Base-by-base conservation (phyloP, 2,329 filamentous ascomycete genomes). In the Pseudogymnoascus sp. region DNA sequence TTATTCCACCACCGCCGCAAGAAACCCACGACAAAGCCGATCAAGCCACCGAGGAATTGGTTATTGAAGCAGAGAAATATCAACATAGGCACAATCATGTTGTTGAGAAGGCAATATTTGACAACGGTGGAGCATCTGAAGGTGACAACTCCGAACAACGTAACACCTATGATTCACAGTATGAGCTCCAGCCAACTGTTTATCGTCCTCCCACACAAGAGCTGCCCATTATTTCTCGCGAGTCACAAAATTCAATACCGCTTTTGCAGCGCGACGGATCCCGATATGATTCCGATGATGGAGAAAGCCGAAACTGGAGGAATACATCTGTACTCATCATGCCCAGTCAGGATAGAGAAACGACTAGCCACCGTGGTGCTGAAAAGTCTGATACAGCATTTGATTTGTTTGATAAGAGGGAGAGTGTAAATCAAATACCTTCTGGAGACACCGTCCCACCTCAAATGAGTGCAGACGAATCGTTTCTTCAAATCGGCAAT, bases 201-300 rank as follows among this genome's bases (percentile, higher is more conserved):
- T 71, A 71, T 41, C 65, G 68, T 30, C 68, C 70, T 18, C 35
- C 60, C 8, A 7, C 61, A 20, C 38, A 81, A 0, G 79, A 82
- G 66, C 64, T 82, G 3, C 83, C 82, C 1, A 80, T 83, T 12
- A 82, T 82, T 61, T 91, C 90, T 0, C 81, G 84, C 28, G 85
- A 87, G 58, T 93, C 89, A 0, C 91, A 91, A 70, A 87, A 83
- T 38, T 92, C 89, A 0, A 85, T 87, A 35, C 90, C 91, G 3
- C 79, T 94, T 6, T 79, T 95, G 11, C 87, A 93, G 63, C 83
- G 88, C 58, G 88, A 82, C 2, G 70, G 80, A 30, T 79, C 78
- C 0, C 80, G 84, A 41, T 80, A 83, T 64, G 78, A 72, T 1
- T 73, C 69, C 6, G 77, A 76, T 64, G 74, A 73, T 61, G 73